phyloP scores from a whole-genome alignment of 441 rosid genomes.

The Raphanus hybrid region DNA sequence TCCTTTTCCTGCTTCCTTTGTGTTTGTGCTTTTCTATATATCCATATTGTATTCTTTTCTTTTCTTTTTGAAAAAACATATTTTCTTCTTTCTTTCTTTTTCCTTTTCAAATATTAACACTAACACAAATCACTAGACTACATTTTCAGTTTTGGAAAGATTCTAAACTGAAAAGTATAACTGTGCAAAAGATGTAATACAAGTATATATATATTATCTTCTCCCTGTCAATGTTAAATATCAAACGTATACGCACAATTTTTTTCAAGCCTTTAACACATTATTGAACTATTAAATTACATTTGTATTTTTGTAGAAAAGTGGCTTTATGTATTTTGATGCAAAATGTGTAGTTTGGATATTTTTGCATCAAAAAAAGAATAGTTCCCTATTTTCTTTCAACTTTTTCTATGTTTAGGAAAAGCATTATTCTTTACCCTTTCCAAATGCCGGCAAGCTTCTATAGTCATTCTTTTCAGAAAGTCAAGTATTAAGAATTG shows the following conservation, averaged over 20 bases:
- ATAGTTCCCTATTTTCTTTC: background rate
- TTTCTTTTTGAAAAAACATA: no score
- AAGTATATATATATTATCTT: background rate
- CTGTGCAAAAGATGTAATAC: no score
- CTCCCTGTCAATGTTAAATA: background rate
- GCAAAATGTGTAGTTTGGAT: background rate
- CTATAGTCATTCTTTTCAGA: background rate
- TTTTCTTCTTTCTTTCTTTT: no score
- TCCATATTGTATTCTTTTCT: background rate
- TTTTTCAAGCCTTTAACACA: background rate
- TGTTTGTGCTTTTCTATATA: background rate
- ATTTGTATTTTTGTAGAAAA: background rate
- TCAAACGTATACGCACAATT: background rate
- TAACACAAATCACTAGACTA: background rate
- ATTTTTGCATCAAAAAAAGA: background rate
- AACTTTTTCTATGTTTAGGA: background rate
- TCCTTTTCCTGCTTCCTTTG: background rate
- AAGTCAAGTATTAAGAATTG: background rate
- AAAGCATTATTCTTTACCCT: background rate
- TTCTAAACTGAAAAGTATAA: background rate
- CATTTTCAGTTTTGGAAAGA: background rate
- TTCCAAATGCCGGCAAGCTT: background rate
- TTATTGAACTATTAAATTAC: background rate
- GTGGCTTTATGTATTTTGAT: background rate
- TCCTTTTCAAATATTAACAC: background rate